phyloP scores from a whole-genome alignment of 129 eudicot species.

The Flaveria sonorensis region DNA sequence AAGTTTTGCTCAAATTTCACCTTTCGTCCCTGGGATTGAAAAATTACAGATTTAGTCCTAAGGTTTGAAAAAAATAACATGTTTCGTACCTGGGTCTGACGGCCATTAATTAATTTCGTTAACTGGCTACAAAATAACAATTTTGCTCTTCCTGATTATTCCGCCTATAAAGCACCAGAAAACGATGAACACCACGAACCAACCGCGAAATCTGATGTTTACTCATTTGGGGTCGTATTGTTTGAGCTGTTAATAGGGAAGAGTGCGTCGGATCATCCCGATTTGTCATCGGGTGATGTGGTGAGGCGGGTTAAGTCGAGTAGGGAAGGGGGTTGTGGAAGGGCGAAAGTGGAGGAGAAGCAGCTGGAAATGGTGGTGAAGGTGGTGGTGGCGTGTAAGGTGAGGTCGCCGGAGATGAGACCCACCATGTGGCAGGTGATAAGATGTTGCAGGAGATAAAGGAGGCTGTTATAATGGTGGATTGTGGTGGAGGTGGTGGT shows the following conservation, averaged over 20 bases:
- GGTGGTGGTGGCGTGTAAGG: conserved; percentile 78
- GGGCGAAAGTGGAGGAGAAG: conserved; percentile 44
- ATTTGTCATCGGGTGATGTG: conserved; percentile 48
- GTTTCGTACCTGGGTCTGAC: no score
- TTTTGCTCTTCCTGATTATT: background rate
- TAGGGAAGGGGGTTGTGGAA: conserved; percentile 55
- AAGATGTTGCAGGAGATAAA: conserved; percentile 86
- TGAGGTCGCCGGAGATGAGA: conserved; percentile 64
- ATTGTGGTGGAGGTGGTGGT: conserved; percentile 26
- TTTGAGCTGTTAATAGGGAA: conserved; percentile 74
- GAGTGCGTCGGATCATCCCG: conserved; percentile 59
- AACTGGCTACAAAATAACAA: no score
- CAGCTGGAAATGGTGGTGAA: conserved; percentile 73
- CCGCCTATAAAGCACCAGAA: conserved; percentile 61
- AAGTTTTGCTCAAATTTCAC: no score
- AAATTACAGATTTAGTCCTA: no score
- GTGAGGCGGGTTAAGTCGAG: conserved; percentile 62
- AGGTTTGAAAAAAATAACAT: no score
- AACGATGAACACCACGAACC: conserved; percentile 44
- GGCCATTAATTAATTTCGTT: no score
- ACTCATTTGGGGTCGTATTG: conserved; percentile 74
- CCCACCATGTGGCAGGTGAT: conserved; percentile 95
- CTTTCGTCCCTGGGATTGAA: no score
- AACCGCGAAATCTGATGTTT: conserved; percentile 67
- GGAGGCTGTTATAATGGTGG: conserved; percentile 57